A percentile compares a stretch with the other conserved stretches of the same genome.
Conservation (phyloP, 352 stramenopile species). For the Phytophthora quininea region DNA sequence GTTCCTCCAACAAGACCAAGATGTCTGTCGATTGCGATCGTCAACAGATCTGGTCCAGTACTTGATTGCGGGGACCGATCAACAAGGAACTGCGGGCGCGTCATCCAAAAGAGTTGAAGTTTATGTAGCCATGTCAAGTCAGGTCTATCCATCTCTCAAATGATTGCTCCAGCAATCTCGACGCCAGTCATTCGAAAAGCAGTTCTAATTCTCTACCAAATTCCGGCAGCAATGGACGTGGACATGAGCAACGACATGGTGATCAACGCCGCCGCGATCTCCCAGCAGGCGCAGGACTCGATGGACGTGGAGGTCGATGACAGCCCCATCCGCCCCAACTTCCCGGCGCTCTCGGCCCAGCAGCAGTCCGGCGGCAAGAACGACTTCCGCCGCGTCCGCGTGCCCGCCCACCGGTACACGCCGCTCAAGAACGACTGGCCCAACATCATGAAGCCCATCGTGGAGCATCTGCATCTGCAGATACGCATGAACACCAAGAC, state of each 20-base stretch:
- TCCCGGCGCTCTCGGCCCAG: constrained; percentile 82
- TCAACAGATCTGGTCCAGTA: no score
- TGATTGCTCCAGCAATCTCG: not conserved
- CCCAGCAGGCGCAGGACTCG: constrained; percentile 60
- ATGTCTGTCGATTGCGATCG: no score
- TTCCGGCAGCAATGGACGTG: constrained; percentile 52
- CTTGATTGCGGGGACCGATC: no score
- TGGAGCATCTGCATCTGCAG: constrained; percentile 98
- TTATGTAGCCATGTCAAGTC: not conserved
- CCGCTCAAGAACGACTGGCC: constrained; percentile 99
- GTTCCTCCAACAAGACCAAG: no score
- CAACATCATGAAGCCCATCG: constrained; percentile 98
- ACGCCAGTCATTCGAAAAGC: no score
- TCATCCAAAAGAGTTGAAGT: no score
- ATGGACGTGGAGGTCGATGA: constrained; percentile 68
- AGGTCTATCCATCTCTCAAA: not conserved
- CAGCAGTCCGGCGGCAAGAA: constrained; percentile 86
- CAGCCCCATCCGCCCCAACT: constrained; percentile 57
- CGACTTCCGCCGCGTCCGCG: constrained; percentile 96
- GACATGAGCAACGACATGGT: constrained; percentile 72
- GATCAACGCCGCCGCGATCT: constrained; percentile 55
- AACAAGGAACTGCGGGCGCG: no score
- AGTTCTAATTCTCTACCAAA: no score
- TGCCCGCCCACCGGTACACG: constrained; percentile 97
- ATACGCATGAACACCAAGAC: constrained; percentile 99